phyloP scores from a whole-genome alignment of 2,329 filamentous ascomycete genomes.

The Capronia epimyces region DNA sequence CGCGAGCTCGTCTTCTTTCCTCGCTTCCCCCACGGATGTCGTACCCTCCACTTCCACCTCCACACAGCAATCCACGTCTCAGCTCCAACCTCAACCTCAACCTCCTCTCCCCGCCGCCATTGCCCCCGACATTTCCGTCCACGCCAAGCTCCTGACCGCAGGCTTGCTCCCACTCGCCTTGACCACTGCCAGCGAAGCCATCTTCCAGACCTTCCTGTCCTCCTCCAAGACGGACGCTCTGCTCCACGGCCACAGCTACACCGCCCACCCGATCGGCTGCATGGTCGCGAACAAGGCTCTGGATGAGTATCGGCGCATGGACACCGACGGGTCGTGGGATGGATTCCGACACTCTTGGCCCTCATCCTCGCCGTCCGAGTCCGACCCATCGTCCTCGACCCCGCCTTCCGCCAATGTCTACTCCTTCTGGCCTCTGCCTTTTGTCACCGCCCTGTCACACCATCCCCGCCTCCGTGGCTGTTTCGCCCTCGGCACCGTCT shows the following conservation, averaged over 20 bases:
- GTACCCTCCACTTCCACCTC: not conserved
- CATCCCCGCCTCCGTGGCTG: conserved; percentile 55
- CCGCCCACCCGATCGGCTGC: conserved; percentile 75
- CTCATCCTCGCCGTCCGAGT: not conserved
- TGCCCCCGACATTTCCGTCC: conserved; percentile 68
- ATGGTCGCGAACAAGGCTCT: conserved; percentile 68
- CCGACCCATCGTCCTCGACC: not conserved
- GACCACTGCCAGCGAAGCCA: conserved; percentile 66
- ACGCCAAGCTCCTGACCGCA: conserved; percentile 79
- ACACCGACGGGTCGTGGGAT: conserved; percentile 53
- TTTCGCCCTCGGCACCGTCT: conserved; percentile 68
- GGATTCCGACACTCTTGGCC: conserved; percentile 49
- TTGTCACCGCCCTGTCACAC: conserved; percentile 57
- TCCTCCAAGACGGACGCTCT: conserved; percentile 71
- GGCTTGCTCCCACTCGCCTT: conserved; percentile 71
- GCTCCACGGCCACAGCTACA: conserved; percentile 82
- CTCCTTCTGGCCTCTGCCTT: conserved; percentile 64
- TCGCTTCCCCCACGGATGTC: conserved; percentile 35
- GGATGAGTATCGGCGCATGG: conserved; percentile 54
- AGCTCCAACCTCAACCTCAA: not conserved
- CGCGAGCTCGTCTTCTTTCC: conserved; percentile 64
- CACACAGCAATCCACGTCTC: no score
- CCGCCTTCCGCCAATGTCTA: conserved; percentile 41
- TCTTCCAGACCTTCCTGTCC: conserved; percentile 67
- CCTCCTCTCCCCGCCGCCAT: conserved; percentile 34